Conservation (phyloP, 495 filamentous ascomycete species). For the Sphaerosporella brunnea region DNA sequence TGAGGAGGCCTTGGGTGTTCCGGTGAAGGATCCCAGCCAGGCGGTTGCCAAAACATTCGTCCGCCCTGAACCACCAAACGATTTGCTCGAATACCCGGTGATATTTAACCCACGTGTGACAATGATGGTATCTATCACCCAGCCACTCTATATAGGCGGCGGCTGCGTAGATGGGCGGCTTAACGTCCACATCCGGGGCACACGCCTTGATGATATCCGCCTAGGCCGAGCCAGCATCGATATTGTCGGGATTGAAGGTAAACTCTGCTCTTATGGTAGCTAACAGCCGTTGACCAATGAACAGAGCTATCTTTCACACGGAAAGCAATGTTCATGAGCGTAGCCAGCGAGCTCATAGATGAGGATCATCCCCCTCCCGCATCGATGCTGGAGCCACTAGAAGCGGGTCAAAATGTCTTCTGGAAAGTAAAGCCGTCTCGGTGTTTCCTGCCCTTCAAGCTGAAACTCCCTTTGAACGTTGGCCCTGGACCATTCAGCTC, state of each 20-base stretch:
- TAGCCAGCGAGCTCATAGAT: slow-evolving; percentile 37
- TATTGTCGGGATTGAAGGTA: slow-evolving; percentile 37
- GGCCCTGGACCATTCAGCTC: slow-evolving; percentile 39
- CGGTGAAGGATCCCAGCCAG: slow-evolving; percentile 2
- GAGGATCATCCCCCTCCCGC: slow-evolving; percentile 33
- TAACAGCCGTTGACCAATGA: slow-evolving; percentile 26
- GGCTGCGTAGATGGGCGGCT: slow-evolving; percentile 30
- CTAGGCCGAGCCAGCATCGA: slow-evolving; percentile 33
- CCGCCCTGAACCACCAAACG: slow-evolving; percentile 26
- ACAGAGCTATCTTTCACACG: slow-evolving; percentile 21
- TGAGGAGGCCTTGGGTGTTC: slow-evolving; percentile 5
- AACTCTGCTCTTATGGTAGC: slow-evolving; percentile 5
- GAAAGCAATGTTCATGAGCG: slow-evolving; percentile 32
- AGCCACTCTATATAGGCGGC: slow-evolving; percentile 30
- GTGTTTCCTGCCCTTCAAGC: slow-evolving; percentile 33
- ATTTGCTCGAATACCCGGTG: slow-evolving; percentile 28
- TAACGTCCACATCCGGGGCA: slow-evolving; percentile 27
- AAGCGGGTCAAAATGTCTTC: slow-evolving; percentile 28
- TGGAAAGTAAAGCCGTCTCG: slow-evolving; percentile 33
- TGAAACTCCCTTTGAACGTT: slow-evolving; percentile 37
- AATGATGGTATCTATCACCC: slow-evolving; percentile 26
- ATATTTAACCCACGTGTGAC: slow-evolving; percentile 26
- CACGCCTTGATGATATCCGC: slow-evolving; percentile 23
- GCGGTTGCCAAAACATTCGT: slow-evolving; percentile 29
- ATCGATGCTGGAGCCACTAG: slow-evolving; percentile 31